Base-by-base conservation (phyloP, 2,329 filamentous ascomycete species). In the Cadophora sp. region DNA sequence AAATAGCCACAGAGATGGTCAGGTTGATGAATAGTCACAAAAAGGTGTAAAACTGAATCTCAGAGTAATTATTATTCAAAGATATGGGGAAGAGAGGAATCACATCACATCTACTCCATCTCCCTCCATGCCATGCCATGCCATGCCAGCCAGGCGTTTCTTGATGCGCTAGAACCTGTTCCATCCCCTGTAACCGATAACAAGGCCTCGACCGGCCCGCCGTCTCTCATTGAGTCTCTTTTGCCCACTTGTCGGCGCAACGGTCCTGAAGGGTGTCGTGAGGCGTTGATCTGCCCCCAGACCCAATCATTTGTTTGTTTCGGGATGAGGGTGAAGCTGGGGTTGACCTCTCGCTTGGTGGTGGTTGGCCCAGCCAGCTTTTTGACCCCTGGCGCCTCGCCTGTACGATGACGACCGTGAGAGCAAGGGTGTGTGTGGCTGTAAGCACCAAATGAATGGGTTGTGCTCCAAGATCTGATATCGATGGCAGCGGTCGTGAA, bases 351-450 rank as follows among this genome's bases (percentile, higher is more conserved):
- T 51, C 53, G 64, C 61, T 63, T 63, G 24, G 22, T 9, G 6
- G 27, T 63, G 27, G 51, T 66, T 66, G 62, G 58, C 40, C n/a
- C 34, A 46, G 67, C 46, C 66, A 68, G 66, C 27, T 65, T 58
- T 62, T 59, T 27, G 40, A 70, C 66, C 66, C 66, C 60, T 66
- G 68, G 24, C 60, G 34, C 43, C 62, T 63, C 37, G 59, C 50
- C 62, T 68, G 68, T 62, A 37, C 53, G 55, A 70, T 68, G 68
- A 70, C 66, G 67, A 27, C 37, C 9, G 40, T 27, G 22, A 29
- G 16, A 8, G 37, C 56, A 56, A 24, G 56, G 63, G 37, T 43
- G 31, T n/a, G 37, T 43, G 11, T 34, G 31, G 9, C n/a, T 14
- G 29, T 53, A 53, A 59, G 53, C 37, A 43, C n/a, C 40, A 53